These are phyloP conservation scores for Botryobasidium botryosum DNA, from an alignment of 768 basidiomycete species.

Conservation along the genomic window DNA sequence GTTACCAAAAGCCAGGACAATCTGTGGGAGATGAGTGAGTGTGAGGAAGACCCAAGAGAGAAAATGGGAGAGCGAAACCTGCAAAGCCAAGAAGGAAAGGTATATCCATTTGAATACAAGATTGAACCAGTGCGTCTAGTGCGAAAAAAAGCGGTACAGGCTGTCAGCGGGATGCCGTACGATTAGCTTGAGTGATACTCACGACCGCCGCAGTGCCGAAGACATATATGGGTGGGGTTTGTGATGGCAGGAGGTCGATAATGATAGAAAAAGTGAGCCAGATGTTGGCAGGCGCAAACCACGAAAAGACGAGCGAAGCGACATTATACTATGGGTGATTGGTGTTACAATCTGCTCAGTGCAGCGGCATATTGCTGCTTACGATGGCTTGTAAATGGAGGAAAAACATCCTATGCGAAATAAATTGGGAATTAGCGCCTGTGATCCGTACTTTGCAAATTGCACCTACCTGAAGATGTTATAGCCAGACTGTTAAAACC, in stretches of 20 bases:
- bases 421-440: not conserved
- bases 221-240: slow-evolving; percentile 27
- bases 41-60: too few species aligned
- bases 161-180: slow-evolving; percentile 1
- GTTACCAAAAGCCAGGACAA: slow-evolving; percentile 59
- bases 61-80: slow-evolving; percentile 24
- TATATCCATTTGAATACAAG: slow-evolving; percentile 72
- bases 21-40: slow-evolving; percentile 28
- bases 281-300: slow-evolving; percentile 84
- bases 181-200: too few species aligned
- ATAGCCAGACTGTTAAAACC: slow-evolving; percentile 73
- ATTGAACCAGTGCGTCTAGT: slow-evolving; percentile 81
- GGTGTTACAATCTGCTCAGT: too few species aligned
- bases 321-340: slow-evolving; percentile 75
- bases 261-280: slow-evolving; percentile 96
- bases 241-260: slow-evolving; percentile 61
- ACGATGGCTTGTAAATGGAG: slow-evolving; percentile 86
- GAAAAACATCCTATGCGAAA: slow-evolving; percentile 65
- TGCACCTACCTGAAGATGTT: slow-evolving; percentile 40
- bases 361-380: too few species aligned
- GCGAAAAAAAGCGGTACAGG: too few species aligned
- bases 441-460: not conserved
- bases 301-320: slow-evolving; percentile 71
- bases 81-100: slow-evolving; percentile 66
- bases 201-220: slow-evolving; percentile 63